phyloP scores from a whole-genome alignment of 2,329 filamentous ascomycete genomes.

The Scopulariopsis brevicaulis region DNA sequence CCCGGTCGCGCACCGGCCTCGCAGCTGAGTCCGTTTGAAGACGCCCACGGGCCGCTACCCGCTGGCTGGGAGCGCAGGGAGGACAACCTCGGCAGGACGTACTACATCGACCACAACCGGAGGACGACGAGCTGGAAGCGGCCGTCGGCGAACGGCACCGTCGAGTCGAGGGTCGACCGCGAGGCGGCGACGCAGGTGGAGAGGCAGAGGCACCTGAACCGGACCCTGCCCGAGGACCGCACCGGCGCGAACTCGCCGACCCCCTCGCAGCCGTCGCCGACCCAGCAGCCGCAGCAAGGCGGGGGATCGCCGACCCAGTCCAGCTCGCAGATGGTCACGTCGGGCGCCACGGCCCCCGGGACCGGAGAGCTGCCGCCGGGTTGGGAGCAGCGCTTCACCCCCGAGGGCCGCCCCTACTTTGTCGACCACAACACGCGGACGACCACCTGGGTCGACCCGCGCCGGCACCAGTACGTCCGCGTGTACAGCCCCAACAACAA shows the following conservation, averaged over 20 bases:
- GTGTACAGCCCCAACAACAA: conserved; percentile 91
- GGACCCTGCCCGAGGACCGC: conserved; percentile 89
- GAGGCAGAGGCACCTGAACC: conserved; percentile 85
- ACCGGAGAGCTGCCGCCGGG: conserved; percentile 89
- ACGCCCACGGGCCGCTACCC: conserved; percentile 84
- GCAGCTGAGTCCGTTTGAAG: conserved; percentile 82
- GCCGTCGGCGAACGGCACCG: conserved; percentile 68
- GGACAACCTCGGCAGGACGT: conserved; percentile 88
- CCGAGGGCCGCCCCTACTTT: conserved; percentile 90
- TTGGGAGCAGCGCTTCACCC: conserved; percentile 94
- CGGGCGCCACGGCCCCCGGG: conserved; percentile 76
- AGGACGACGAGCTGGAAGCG: conserved; percentile 94
- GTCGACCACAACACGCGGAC: conserved; percentile 98
- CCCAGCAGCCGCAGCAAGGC: not conserved
- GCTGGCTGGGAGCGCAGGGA: conserved; percentile 93
- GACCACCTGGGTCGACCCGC: conserved; percentile 96
- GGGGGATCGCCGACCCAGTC: conserved; percentile 10
- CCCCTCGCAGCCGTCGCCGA: conserved; percentile 35
- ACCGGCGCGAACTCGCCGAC: conserved; percentile 90
- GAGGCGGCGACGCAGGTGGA: conserved; percentile 90
- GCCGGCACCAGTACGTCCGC: conserved; percentile 93
- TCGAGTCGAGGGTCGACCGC: conserved; percentile 60
- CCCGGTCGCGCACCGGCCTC: conserved; percentile 13
- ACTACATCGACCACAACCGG: conserved; percentile 97
- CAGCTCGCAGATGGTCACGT: conserved; percentile 62